Evolutionary conservation across 108 stramenopile species (phyloP), one percentile per base, ranked within the genome.

Genomic region (Seminavis robusta): DNA sequence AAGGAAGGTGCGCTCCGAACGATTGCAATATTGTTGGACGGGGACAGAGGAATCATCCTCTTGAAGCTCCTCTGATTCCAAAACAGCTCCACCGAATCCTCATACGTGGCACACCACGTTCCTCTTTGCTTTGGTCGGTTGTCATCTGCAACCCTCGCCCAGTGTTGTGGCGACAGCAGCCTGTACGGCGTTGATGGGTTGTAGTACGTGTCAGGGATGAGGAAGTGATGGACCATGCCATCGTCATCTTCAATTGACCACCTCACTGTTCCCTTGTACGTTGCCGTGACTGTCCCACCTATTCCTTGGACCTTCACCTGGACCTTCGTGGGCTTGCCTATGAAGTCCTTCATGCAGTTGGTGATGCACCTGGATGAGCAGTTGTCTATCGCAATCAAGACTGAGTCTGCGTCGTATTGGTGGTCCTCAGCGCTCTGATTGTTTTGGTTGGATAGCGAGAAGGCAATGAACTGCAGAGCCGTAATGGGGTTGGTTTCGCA

Each of bases 151-250:
- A 36, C 7, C 23, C 39, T 34, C 8, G 52, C 37, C 52, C 52
- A 54, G 52, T 54, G 52, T 39, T 54, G 52, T n/a, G 52, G 52
- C 11, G 36, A 54, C 38, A 54, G 37, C 9, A 54, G 13, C 39
- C 38, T 34, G 37, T 39, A 54, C 17, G 52, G 52, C 19, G 38
- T 9, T 10, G 10, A 9, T 16, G 52, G 37, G 9, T 10, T 5
- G 20, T 25, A 20, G 5, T 21, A 13, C 10, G 20, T 36, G 10
- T 20, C 37, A 5, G 16, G 19, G 8, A 54, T 16, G 6, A 6
- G 9, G 42, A 56, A 43, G 26, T 21, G 24, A 41, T 43, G 42
- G 4, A 29, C 19, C 27, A 5, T 56, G 17, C 56, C 56, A 15
- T 10, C n/a, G 28, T 56, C 56, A 43, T 56, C 56, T 44, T n/a